Evolutionary conservation across 2,329 filamentous ascomycete species (phyloP), one percentile per base, ranked within the genome.

Genomic region (Pleoardoris graminearum): DNA sequence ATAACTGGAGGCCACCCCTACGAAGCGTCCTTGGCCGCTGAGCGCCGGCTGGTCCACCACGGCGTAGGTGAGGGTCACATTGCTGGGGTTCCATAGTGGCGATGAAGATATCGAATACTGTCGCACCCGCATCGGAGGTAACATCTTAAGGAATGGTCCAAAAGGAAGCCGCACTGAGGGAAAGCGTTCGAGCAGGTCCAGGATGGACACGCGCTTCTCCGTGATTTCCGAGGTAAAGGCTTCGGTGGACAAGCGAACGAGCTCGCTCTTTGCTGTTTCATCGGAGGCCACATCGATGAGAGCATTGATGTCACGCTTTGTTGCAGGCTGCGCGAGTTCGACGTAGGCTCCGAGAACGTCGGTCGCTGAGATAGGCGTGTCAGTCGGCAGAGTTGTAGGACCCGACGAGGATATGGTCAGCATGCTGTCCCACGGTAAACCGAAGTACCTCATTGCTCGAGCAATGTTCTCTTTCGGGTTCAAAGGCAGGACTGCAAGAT

Each of bases 71-170:
- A 92, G 79, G 0, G 86, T 85, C 45, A 82, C 81, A 51, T 78
- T 77, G 10, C 74, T 75, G 0, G 82, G 77, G 55, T 86, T 80
- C 56, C 76, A 77, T 0, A 90, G 77, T 0, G 88, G 87, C 0
- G 88, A 90, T 0, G 88, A 91, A 0, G 88, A 91, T 65, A 92
- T 90, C 27, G 85, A 89, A 76, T 91, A 91, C 69, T 90, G 86
- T n/a, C 88, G 82, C 33, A 89, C 80, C 23, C 88, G 85, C 85
- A 94, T 89, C 0, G 89, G 86, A 1, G 88, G 87, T 0, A 91
- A 80, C 79, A 91, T 86, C 29, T 80, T 79, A 7, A 94, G 78
- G 75, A 88, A 93, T 16, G 82, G 75, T 3, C 80, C 80, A 21
- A 94, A 80, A 0, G 88, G 80, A 0, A 93, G 71, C 2, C 81